A percentile compares a stretch with the other conserved stretches of the same genome.
Conservation (phyloP, 129 eudicot genomes). For the Daucus carota region DH1_v3.0 NC_030383.2:57618001-57618500, state of each 20-base stretch:
- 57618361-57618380: slow-evolving; percentile 65
- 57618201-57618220: background rate
- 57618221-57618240: background rate
- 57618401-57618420: slow-evolving; percentile 57
- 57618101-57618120: background rate
- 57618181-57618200: background rate
- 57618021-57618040: too few relatives aligned
- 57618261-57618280: background rate
- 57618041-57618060: too few relatives aligned
- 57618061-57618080: too few relatives aligned
- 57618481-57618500: too few relatives aligned
- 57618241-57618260: background rate
- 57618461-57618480: background rate
- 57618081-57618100: too few relatives aligned
- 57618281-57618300: slow-evolving; percentile 10
- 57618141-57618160: background rate
- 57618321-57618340: slow-evolving; percentile 58
- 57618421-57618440: background rate
- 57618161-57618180: background rate
- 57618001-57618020: too few relatives aligned
- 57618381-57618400: slow-evolving; percentile 33
- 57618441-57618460: slow-evolving; percentile 17
- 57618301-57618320: slow-evolving; percentile 44
- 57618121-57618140: background rate
- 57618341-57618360: slow-evolving; percentile 66